Base-by-base conservation (phyloP, 257 asterid species). In the Eustoma russellianum region DNA sequence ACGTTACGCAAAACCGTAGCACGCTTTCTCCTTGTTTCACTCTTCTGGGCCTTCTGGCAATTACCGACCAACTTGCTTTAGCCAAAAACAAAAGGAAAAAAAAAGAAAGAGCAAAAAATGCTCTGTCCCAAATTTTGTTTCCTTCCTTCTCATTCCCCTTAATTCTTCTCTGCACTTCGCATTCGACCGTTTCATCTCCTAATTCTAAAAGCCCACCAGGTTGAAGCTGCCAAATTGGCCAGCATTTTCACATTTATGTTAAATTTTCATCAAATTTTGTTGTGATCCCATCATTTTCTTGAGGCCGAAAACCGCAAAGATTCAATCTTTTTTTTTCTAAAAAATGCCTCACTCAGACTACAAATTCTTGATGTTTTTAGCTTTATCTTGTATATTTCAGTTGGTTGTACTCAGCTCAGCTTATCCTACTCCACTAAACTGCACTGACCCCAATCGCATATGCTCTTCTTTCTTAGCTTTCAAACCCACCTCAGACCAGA, bases 391-490 rank as follows among this genome's bases (percentile, higher is more conserved):
- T 40, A 17, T 63, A 35, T 38, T 5, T 38, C 62, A 66, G 66
- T 35, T 46, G 1, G 12, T 61, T 47, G 54, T 66, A 53, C 53
- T 59, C 9, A 59, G 70, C 59, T 65, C 72, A 47, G 57, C 82
- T 52, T 52, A 64, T 59, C 74, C 83, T 15, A 45, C 70, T 53
- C 96, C 96, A 10, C 75, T 79, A 5, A 84, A 84, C 63, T 91
- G 98, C 52, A 82, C 96, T 3, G 98, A 91, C 63, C 74, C 95
- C 18, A 56, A 69, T 19, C 77, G 98, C 14, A 40, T 87, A 2
- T 91, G 98, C 74, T 69, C 86, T 17, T 91, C 98, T 19, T 91
- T 84, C 63, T 56, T 91, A 33, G 95, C 96, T 57, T 87, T 91
- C 77, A 91, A 84, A 48, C 93, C 95, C 73, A 59, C 79, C 2